These are phyloP conservation scores for Kwoniella europaea DNA, from an alignment of 768 basidiomycete genomes.

Conservation along the genomic window DNA sequence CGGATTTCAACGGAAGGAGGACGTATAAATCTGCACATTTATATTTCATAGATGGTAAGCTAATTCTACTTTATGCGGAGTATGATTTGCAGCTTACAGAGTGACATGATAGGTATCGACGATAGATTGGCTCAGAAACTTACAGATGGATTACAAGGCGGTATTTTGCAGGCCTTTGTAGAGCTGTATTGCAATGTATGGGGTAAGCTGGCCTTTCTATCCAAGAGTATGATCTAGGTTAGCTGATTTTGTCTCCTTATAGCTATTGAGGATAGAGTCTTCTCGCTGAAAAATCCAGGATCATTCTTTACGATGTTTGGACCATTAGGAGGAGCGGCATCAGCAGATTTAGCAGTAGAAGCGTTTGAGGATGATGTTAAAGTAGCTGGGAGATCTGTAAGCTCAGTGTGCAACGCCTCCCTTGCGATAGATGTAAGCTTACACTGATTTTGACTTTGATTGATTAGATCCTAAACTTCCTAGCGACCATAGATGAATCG, in stretches of 20 bases:
- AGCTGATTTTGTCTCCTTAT: background rate
- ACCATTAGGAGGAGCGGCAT: constrained; percentile 73
- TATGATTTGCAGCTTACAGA: background rate
- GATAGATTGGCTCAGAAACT: constrained; percentile 78
- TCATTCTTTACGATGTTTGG: constrained; percentile 89
- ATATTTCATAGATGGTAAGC: constrained; percentile 88
- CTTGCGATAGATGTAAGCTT: background rate
- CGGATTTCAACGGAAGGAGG: constrained; percentile 74
- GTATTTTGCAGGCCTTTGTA: constrained; percentile 73
- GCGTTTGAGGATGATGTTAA: constrained; percentile 86
- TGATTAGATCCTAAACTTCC: constrained; percentile 77
- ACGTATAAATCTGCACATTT: constrained; percentile 83
- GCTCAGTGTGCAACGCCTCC: constrained; percentile 8
- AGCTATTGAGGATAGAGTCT: constrained; percentile 87
- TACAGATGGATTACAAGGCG: constrained; percentile 75
- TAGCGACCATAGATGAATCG: constrained; percentile 87
- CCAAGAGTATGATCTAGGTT: background rate
- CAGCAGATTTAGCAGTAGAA: constrained; percentile 70
- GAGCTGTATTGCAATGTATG: constrained; percentile 93
- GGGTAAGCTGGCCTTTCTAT: constrained; percentile 65
- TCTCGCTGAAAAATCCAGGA: constrained; percentile 76
- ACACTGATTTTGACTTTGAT: background rate
- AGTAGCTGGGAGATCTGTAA: constrained; percentile 62
- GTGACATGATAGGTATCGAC: constrained; percentile 66
- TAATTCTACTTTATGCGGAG: background rate